Evolutionary conservation across 495 filamentous ascomycete species (phyloP), one percentile per base, ranked within the genome.

Genomic region (Cairneyella variabilis): DNA sequence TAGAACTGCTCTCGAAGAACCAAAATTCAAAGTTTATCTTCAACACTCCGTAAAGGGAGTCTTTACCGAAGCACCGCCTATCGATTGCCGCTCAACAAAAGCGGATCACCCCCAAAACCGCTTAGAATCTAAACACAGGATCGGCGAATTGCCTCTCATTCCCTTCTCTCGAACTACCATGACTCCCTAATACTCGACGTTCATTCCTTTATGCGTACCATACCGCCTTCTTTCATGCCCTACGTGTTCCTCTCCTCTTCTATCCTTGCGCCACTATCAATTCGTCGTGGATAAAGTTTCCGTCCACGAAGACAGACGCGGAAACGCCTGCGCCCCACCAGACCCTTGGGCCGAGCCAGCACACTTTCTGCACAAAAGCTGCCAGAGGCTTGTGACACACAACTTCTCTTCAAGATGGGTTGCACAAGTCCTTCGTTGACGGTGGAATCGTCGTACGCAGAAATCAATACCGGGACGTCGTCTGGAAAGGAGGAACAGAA

Each of bases 401-500:
- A 32, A 6, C 28, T 32, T 32, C 14, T 32, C 28, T 32, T 17
- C 7, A 53, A 34, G 3, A 64, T 64, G 61, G 48, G 18, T 27
- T 61, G 55, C 42, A 50, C 61, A 20, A 45, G 38, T 16, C 53
- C 62, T 12, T 54, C 60, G n/a, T 28, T 65, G 34, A 60, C 56
- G 41, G 49, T 65, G 7, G 62, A 60, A 27, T 11, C 44, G 48
- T 34, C 39, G 11, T 62, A 60, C 34, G 62, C 62, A n/a, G 59
- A 59, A 26, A 54, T 39, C 2, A 39, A 25, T 22, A 53, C 53
- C 18, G 56, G 53, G 11, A 58, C 18, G 9, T 16, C 74, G 7
- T 66, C 64, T 18, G 63, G 63, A 5, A 66, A 65, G 3, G 64
- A 71, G 23, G 48, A 48, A 27, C 27, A 38, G 18, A 62, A 62